A percentile compares a stretch with the other conserved stretches of the same genome.
Evolutionary conservation across 192 early-diverging fungal species (phyloP).

Genomic region (Coemansia umbellata): DNA sequence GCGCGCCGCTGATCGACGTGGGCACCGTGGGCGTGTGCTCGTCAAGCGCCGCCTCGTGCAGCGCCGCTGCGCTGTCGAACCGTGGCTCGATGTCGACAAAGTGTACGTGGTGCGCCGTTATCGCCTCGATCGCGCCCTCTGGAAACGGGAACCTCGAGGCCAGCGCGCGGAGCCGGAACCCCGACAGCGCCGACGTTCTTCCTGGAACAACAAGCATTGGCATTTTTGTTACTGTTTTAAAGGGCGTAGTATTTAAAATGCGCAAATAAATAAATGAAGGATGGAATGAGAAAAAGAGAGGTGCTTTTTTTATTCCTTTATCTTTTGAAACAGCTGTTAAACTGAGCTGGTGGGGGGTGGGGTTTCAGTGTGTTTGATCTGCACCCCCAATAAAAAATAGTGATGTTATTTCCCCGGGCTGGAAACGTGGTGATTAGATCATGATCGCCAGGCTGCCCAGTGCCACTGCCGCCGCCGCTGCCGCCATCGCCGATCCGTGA

Average conservation of each 20-base stretch:
- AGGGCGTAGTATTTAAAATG: neutral
- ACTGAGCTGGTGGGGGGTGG: no score
- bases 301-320: no score
- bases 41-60: conserved; percentile 41
- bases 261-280: neutral
- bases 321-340: no score
- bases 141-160: conserved; percentile 57
- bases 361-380: no score
- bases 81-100: conserved; percentile 58
- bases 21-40: conserved; percentile 28
- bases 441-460: neutral
- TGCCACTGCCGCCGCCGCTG: neutral
- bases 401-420: no score
- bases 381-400: no score
- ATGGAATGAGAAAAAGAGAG: neutral
- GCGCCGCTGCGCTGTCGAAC: conserved; percentile 43
- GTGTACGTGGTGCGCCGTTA: conserved; percentile 72
- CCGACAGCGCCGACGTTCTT: conserved; percentile 68
- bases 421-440: no score
- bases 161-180: conserved; percentile 63
- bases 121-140: conserved; percentile 47
- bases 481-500: neutral
- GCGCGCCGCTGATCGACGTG: conserved; percentile 10
- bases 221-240: conserved; percentile 29
- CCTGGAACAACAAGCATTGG: conserved; percentile 86